Conservation (phyloP, 2,329 filamentous ascomycete genomes). For the Ceratocystis harringtonii region DNA sequence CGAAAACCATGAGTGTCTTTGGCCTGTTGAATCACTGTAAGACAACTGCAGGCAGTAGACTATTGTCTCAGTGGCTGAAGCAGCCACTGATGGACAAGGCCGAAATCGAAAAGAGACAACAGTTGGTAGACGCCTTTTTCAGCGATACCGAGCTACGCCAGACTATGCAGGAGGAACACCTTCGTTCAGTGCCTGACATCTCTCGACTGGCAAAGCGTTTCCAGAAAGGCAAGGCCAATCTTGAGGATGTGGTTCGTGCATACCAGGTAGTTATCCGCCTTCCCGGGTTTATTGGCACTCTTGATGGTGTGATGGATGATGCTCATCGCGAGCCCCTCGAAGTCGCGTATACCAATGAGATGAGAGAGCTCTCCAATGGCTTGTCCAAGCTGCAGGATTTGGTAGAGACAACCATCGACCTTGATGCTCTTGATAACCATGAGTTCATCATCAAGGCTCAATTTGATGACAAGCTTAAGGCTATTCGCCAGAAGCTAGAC, state of each 20-base stretch:
- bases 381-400: constrained; percentile 85
- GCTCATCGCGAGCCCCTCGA: constrained; percentile 78
- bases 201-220: constrained; percentile 91
- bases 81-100: constrained; percentile 84
- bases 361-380: constrained; percentile 61
- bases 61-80: constrained; percentile 93
- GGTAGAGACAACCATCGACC: constrained; percentile 95
- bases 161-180: constrained; percentile 91
- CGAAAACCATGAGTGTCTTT: constrained; percentile 95
- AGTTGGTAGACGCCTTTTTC: constrained; percentile 89
- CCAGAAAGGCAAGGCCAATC: constrained; percentile 73
- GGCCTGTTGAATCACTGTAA: constrained; percentile 95
- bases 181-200: constrained; percentile 83
- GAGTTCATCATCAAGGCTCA: constrained; percentile 99
- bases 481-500: constrained; percentile 85
- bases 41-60: constrained; percentile 76
- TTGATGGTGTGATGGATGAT: constrained; percentile 93
- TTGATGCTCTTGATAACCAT: constrained; percentile 88
- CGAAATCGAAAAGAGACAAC: constrained; percentile 82
- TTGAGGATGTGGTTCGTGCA: constrained; percentile 89
- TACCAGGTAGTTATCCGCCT: constrained; percentile 91
- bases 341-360: constrained; percentile 68
- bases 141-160: constrained; percentile 85
- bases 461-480: constrained; percentile 75
- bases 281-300: constrained; percentile 73